These are phyloP conservation scores for Auricularia sp. DNA, from an alignment of 768 basidiomycete genomes.

Conservation along the genomic window DNA sequence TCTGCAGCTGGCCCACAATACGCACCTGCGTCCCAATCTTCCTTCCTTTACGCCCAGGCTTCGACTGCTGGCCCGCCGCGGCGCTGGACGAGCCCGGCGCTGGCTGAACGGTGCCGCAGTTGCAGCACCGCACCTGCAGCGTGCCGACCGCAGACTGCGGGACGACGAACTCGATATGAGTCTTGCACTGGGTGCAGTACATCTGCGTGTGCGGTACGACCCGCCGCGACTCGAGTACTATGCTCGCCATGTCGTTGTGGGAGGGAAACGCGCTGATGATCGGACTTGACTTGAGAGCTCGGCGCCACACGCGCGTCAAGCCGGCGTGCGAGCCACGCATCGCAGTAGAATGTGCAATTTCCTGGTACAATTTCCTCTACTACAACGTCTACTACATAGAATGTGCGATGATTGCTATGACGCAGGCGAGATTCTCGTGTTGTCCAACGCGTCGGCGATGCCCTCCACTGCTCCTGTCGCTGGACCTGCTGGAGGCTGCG, in stretches of 20 bases:
- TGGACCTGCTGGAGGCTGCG: conserved; percentile 14
- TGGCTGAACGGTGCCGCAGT: conserved; percentile 40
- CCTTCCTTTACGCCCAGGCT: conserved; percentile 38
- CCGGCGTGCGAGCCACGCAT: background rate
- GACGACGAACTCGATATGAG: background rate
- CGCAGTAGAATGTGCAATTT: background rate
- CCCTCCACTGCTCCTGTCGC: conserved; percentile 7
- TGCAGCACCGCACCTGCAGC: conserved; percentile 60
- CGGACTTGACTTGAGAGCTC: no score
- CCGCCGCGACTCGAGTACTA: background rate
- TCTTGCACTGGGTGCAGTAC: background rate
- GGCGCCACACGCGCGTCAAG: background rate
- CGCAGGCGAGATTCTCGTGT: background rate
- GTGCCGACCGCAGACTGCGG: conserved; percentile 12
- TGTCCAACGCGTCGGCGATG: background rate
- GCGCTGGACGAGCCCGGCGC: conserved; percentile 13
- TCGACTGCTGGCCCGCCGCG: background rate
- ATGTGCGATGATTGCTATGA: background rate
- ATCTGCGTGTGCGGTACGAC: background rate
- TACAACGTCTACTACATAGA: background rate
- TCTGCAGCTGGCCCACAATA: background rate
- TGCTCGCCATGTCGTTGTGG: no score
- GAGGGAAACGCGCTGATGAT: no score
- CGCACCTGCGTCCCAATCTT: conserved; percentile 80
- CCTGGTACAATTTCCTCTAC: background rate